Evolutionary conservation across 208 protist species (phyloP), one percentile per base, ranked within the genome.

Genomic region (Crithidia fasciculata): DNA sequence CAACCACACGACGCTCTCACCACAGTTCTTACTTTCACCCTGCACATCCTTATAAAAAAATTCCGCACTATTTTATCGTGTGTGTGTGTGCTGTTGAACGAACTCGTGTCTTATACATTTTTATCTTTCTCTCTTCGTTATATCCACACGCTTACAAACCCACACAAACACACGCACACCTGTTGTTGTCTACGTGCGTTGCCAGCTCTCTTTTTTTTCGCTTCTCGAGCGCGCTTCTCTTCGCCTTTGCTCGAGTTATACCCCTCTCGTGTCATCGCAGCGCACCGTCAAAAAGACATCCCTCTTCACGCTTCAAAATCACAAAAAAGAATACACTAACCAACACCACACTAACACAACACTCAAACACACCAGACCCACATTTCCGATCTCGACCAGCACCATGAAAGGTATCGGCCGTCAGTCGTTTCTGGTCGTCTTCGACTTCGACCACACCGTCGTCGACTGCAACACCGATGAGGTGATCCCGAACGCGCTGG

Each of bases 381-480:
- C 2, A 49, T 49, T 49, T 49, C 12, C 7, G 9, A 49, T 49
- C 12, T 28, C 28, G 28, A 28, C 28, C 28, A 28, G 28, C 37
- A 63, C 18, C 41, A 81, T 84, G 56, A 76, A 83, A 43, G 77
- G 69, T 16, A 73, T 89, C 37, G 89, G 89, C 8, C 84, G 88
- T 13, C 90, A 96, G 69, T 95, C 89, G 0, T 95, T 95, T 69
- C 85, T 96, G 12, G 76, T 95, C 2, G 90, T 96, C n/a, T 95
- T 96, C 73, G 92, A 96, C 83, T 96, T 96, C 60, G 92, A 96
- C 66, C 79, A 95, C 87, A 96, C 92, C 3, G 62, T 96, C 18
- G 85, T 95, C 12, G 78, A 96, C 67, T 93, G 85, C 78, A 96
- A 96, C 80, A 95, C 83, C 6, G 92, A 96, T 81, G 82, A 82